Percentiles rank a stretch among this genome's conserved stretches.
These are phyloP conservation scores for Cymbopogon flexuosus DNA, from an alignment of 202 grass and related monocot genomes.

Conservation along the genomic window DNA sequence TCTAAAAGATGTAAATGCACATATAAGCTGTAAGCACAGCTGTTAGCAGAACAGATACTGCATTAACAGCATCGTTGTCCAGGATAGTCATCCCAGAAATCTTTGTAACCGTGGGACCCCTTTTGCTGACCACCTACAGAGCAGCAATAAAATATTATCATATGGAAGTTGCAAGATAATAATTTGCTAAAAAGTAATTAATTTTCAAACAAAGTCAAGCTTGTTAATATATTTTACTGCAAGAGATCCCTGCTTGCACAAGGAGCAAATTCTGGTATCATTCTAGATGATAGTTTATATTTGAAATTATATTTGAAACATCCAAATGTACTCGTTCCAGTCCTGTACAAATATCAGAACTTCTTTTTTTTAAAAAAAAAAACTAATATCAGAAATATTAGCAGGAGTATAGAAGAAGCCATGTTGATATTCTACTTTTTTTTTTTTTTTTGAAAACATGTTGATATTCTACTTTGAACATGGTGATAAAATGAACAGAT, in stretches of 20 bases:
- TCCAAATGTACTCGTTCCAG: constrained; percentile 1
- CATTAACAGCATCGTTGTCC: constrained; percentile 88
- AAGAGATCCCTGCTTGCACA: not conserved
- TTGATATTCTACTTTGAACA: constrained; percentile 5
- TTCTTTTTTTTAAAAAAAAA: too few species aligned
- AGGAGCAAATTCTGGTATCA: not conserved
- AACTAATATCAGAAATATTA: not conserved
- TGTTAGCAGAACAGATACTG: constrained; percentile 63
- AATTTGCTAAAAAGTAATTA: not conserved
- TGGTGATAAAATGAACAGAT: not conserved
- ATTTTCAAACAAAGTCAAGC: not conserved
- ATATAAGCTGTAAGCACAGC: constrained; percentile 56
- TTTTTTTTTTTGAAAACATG: too few species aligned
- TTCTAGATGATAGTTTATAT: not conserved
- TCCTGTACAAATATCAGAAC: not conserved
- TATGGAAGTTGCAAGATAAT: not conserved
- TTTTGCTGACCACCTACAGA: constrained; percentile 79
- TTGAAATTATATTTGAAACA: not conserved
- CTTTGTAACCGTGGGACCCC: constrained; percentile 62
- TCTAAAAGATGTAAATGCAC: constrained; percentile 70
- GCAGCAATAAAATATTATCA: constrained; percentile 8
- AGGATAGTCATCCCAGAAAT: constrained; percentile 80
- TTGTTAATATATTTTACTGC: not conserved
- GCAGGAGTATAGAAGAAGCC: not conserved
- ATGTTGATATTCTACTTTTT: not conserved